Base-by-base conservation (phyloP, 495 filamentous ascomycete species). In the Penicillium ucsense region DNA sequence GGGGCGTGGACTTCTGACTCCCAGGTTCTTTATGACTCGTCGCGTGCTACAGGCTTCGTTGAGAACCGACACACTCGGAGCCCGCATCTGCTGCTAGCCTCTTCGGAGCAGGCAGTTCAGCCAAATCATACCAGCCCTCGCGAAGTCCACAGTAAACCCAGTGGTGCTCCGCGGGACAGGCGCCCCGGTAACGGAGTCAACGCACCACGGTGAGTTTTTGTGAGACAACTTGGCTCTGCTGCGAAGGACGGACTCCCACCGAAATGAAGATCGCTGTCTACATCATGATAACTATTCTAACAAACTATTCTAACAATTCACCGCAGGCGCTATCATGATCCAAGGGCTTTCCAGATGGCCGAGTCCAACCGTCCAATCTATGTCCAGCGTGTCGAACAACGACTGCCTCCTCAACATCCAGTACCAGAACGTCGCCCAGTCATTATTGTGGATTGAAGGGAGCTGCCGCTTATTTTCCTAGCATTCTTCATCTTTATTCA, bases 391-490 rank as follows among this genome's bases (percentile, higher is more conserved):
- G 51, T 56, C 28, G 59, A 65, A 31, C 55, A 47, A 6, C 45
- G 57, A 31, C 55, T 49, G 31, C 55, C 50, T 5, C 49, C 54
- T 3, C 53, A 46, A 12, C 50, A 61, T 45, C 11, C 56, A 8
- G 38, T 64, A 27, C 38, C 55, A 1, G 63, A 63, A 27, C 58
- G 57, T 41, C 52, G 60, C 45, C 43, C 49, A 12, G 37, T 66
- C 36, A 47, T 69, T 7, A 62, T 68, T 49, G 61, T 68, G 35
- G 68, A 71, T 57, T 71, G 50, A 61, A 31, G 32, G 37, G 8
- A 6, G 20, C 20, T 20, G 20, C 20, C 20, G 2, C 2, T 20
- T 20, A 20, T 20, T 20, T 20, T 20, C 20, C 20, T 20, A 20
- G 20, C 20, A 20, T 20, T 20, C 20, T 20, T 20, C 20, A 20